Evolutionary conservation across 2,329 filamentous ascomycete genomes (phyloP).

Genomic region (Magnaporthiopsis rhizophila): DNA sequence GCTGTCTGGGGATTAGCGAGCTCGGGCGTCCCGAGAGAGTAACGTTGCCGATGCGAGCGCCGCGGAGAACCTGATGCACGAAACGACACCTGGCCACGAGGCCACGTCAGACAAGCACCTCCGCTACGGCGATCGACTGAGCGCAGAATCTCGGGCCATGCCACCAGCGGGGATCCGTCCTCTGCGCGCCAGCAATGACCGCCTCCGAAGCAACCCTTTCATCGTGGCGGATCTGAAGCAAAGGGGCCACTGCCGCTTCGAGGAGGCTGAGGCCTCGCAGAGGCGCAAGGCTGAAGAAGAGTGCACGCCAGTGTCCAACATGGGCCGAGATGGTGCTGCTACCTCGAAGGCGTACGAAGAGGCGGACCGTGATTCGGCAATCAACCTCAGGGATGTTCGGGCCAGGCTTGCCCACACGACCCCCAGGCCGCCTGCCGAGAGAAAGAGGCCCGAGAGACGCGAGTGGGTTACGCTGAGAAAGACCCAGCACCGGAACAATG

Average conservation of each 20-base stretch:
- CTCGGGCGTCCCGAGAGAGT: background rate
- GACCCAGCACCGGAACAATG: background rate
- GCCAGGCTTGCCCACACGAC: conserved; percentile 2
- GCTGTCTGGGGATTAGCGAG: conserved; percentile 11
- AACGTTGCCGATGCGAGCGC: background rate
- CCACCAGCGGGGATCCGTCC: background rate
- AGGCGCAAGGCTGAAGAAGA: background rate
- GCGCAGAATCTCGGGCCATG: background rate
- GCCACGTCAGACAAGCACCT: background rate
- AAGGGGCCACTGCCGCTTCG: background rate
- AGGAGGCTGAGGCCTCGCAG: background rate
- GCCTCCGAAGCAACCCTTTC: conserved; percentile 16
- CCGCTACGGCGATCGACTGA: background rate
- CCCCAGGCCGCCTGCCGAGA: background rate
- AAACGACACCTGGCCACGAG: background rate
- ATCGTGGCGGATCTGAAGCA: conserved; percentile 16
- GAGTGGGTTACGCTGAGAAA: background rate
- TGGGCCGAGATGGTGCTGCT: background rate
- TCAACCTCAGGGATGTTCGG: background rate
- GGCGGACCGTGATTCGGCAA: background rate
- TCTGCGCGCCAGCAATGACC: background rate
- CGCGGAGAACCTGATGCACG: background rate
- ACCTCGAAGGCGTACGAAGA: background rate
- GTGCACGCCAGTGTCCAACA: background rate
- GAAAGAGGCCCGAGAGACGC: background rate